Conservation (phyloP, 2,329 filamentous ascomycete genomes). For the Thelonectria rubi region DNA sequence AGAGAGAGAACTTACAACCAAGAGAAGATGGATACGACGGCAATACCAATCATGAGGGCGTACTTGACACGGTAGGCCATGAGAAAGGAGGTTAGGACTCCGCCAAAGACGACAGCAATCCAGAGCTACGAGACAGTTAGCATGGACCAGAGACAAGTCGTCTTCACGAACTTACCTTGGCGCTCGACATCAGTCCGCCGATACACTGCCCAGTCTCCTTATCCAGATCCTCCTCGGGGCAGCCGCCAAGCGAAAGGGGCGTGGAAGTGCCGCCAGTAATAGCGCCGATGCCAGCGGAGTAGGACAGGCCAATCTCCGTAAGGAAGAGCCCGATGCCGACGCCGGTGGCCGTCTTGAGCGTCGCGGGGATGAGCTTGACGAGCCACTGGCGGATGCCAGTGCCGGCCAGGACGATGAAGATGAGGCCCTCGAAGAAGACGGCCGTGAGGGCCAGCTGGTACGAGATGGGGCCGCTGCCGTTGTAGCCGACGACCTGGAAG, state of each 20-base stretch:
- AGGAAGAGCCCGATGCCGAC: constrained; percentile 73
- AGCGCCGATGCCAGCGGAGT: constrained; percentile 83
- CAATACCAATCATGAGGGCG: constrained; percentile 77
- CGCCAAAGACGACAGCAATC: constrained; percentile 85
- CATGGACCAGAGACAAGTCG: no score
- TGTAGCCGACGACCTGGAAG: constrained; percentile 71
- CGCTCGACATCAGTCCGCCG: constrained; percentile 76
- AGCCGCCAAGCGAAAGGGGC: constrained; percentile 81
- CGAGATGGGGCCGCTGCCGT: constrained; percentile 64
- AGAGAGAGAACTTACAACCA: constrained; percentile 67
- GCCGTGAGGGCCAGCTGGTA: constrained; percentile 70
- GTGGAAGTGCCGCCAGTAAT: constrained; percentile 76
- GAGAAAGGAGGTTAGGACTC: constrained; percentile 80
- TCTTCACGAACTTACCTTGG: constrained; percentile 61
- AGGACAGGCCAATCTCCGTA: constrained; percentile 74
- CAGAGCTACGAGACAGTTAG: constrained; percentile 67
- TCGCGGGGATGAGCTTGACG: constrained; percentile 70
- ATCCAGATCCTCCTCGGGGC: constrained; percentile 64
- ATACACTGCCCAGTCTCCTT: constrained; percentile 58
- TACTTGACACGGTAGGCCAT: constrained; percentile 82
- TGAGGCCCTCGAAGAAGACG: constrained; percentile 71
- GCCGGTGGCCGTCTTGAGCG: constrained; percentile 71
- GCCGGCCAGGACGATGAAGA: constrained; percentile 70
- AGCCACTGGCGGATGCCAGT: constrained; percentile 79
- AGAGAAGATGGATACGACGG: constrained; percentile 75